These are phyloP conservation scores for Amanita rubescens DNA, from an alignment of 768 basidiomycete genomes.

Conservation along the genomic window DNA sequence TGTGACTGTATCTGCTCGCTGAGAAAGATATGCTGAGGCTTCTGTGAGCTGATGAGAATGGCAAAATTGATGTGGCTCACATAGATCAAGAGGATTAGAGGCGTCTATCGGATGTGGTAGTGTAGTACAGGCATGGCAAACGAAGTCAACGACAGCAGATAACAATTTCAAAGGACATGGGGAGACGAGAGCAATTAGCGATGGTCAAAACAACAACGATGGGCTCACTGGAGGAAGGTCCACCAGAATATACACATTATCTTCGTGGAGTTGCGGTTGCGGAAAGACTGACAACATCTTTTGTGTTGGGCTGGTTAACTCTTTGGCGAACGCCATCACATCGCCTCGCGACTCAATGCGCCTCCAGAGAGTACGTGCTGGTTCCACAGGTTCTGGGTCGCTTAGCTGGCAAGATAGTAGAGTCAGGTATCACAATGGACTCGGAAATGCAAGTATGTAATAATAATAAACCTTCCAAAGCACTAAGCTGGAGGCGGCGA, in stretches of 20 bases:
- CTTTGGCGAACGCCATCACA: too few species aligned
- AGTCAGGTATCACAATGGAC: too few species aligned
- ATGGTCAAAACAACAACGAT: slow-evolving; percentile 2
- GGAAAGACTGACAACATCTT: background rate
- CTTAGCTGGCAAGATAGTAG: background rate
- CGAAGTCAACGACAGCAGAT: background rate
- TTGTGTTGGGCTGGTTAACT: too few species aligned
- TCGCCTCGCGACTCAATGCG: background rate
- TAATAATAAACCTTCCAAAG: slow-evolving; percentile 2
- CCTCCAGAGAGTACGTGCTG: background rate
- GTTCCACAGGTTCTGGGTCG: background rate
- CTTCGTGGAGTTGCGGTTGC: background rate
- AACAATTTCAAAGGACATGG: background rate
- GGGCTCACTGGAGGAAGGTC: slow-evolving; percentile 1
- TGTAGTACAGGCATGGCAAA: background rate
- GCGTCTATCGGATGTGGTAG: background rate
- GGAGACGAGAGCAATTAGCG: background rate
- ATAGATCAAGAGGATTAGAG: background rate
- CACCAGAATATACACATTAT: slow-evolving; percentile 1
- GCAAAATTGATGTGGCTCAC: slow-evolving; percentile 1
- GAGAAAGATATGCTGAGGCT: background rate
- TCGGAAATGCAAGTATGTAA: background rate
- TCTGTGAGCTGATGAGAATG: background rate
- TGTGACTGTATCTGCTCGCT: background rate
- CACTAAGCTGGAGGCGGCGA: background rate